Evolutionary conservation across 768 basidiomycete species (phyloP).

Genomic region (Rubroboletus pulcherrimus): DNA sequence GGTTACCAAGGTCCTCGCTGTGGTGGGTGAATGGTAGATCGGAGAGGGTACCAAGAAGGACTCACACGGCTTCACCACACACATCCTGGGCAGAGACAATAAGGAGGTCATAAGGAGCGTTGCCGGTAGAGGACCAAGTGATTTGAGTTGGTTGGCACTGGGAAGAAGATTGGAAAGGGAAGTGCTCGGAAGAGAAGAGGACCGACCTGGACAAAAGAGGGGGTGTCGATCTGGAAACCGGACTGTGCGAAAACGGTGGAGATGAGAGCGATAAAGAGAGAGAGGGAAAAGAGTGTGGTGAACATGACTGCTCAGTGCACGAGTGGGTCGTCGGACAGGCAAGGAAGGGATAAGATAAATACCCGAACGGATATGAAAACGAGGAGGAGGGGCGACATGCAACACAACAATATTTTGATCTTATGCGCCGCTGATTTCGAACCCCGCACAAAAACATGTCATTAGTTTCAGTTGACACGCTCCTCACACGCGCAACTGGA

Average conservation of each 20-base stretch:
- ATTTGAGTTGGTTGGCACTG: slow-evolving; percentile 49
- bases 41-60: neutral
- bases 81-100: slow-evolving; percentile 49
- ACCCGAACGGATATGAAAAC: slow-evolving; percentile 16
- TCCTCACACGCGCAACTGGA: neutral
- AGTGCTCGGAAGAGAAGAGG: neutral
- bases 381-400: neutral
- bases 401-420: neutral
- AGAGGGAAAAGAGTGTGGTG: slow-evolving; percentile 71
- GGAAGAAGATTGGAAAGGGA: neutral
- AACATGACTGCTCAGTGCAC: slow-evolving; percentile 50
- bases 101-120: slow-evolving; percentile 56
- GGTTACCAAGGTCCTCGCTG: slow-evolving; percentile 61
- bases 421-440: slow-evolving; percentile 16
- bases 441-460: slow-evolving; percentile 17
- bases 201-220: slow-evolving; percentile 50
- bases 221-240: slow-evolving; percentile 50
- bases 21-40: slow-evolving; percentile 5
- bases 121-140: slow-evolving; percentile 43
- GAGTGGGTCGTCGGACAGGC: neutral
- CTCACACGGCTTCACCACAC: slow-evolving; percentile 62
- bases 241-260: slow-evolving; percentile 45
- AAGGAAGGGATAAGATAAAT: slow-evolving; percentile 8
- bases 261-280: slow-evolving; percentile 60
- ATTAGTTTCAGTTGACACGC: neutral